Conservation (phyloP, 139 green algal species). For the Volvox africanus region DNA sequence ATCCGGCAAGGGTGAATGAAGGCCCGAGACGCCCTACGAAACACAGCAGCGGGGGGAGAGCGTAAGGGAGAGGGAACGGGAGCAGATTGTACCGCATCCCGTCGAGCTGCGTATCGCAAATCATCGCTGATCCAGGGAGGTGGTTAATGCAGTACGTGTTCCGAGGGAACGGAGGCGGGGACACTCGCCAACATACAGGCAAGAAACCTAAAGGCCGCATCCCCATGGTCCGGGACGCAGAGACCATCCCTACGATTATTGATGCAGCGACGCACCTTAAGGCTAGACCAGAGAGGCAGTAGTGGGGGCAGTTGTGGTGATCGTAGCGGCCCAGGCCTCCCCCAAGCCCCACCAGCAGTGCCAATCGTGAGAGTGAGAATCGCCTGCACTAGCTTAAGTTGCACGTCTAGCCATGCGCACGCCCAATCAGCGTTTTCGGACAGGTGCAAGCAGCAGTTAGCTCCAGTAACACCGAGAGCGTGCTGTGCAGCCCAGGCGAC, state of each 20-base stretch:
- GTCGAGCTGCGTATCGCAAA: too few species aligned
- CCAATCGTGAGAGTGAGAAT: neutral
- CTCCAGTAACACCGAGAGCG: neutral
- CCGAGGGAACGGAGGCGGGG: too few species aligned
- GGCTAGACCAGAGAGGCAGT: neutral
- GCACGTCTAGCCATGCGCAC: neutral
- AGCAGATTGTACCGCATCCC: too few species aligned
- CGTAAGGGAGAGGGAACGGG: too few species aligned
- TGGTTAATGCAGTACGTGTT: too few species aligned
- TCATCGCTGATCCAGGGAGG: too few species aligned
- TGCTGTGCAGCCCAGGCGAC: neutral
- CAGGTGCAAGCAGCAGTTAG: neutral
- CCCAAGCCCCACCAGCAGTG: neutral
- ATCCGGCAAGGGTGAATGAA: neutral
- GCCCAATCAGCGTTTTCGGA: neutral
- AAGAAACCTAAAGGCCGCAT: too few species aligned
- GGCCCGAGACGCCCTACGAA: neutral
- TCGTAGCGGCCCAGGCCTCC: neutral
- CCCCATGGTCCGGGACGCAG: too few species aligned
- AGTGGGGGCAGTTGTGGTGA: neutral
- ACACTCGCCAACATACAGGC: too few species aligned
- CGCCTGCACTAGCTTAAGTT: neutral
- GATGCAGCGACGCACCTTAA: constrained; percentile 7
- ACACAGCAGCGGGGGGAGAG: too few species aligned
- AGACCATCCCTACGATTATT: too few species aligned